Evolutionary conservation across 768 basidiomycete genomes (phyloP).

Genomic region (Mycena chlorophos): DNA sequence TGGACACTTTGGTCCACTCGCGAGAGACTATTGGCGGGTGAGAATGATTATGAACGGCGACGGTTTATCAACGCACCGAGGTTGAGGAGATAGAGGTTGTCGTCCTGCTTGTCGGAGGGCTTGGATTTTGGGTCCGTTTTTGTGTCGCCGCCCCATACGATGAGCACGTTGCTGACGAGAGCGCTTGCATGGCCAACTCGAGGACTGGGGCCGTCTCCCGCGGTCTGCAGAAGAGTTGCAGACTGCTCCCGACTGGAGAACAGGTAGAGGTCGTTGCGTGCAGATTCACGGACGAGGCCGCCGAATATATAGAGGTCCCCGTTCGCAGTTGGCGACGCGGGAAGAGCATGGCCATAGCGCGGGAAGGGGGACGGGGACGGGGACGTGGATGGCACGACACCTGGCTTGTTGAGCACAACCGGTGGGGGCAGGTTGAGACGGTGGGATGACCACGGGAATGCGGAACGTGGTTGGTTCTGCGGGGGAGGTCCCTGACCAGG

Average conservation of each 20-base stretch:
- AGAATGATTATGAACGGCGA: conserved; percentile 6
- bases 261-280: conserved; percentile 92
- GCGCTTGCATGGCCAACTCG: conserved; percentile 97
- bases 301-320: conserved; percentile 97
- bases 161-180: conserved; percentile 90
- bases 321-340: conserved; percentile 67
- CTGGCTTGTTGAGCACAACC: conserved; percentile 61
- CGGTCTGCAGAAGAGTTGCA: conserved; percentile 81
- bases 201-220: conserved; percentile 83
- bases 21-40: conserved; percentile 82
- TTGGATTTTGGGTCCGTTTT: conserved; percentile 68
- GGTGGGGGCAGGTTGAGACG: conserved; percentile 72
- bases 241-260: conserved; percentile 79
- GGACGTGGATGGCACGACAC: conserved; percentile 58
- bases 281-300: conserved; percentile 87
- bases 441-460: conserved; percentile 83
- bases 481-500: conserved; percentile 20
- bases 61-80: conserved; percentile 59
- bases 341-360: conserved; percentile 92
- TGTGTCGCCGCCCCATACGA: conserved; percentile 98
- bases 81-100: conserved; percentile 91
- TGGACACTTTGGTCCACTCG: conserved; percentile 91
- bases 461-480: conserved; percentile 45
- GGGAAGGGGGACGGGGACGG: conserved; percentile 91
- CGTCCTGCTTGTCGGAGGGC: conserved; percentile 79